Evolutionary conservation across 2,329 filamentous ascomycete species (phyloP).

Genomic region (Zopfia rhizophila): DNA sequence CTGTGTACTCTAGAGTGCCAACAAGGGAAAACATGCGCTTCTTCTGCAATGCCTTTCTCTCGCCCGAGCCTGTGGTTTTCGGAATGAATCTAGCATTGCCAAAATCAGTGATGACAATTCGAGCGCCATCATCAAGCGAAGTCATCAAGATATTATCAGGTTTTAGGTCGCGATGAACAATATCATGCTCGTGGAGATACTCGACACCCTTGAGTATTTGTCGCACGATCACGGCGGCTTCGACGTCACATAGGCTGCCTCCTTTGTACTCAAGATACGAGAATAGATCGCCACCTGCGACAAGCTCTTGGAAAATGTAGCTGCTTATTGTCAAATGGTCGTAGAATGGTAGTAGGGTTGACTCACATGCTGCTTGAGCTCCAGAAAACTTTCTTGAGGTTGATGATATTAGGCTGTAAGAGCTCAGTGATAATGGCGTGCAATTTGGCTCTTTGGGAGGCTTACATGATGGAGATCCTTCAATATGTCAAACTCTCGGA

Average conservation of each 20-base stretch:
- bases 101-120: constrained; percentile 70
- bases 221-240: constrained; percentile 64
- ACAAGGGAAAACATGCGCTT: constrained; percentile 64
- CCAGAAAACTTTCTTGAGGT: constrained; percentile 66
- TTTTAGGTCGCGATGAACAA: constrained; percentile 72
- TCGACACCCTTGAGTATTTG: constrained; percentile 68
- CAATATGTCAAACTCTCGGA: constrained; percentile 61
- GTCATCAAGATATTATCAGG: constrained; percentile 72
- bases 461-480: constrained; percentile 64
- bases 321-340: constrained; percentile 38
- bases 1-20: constrained; percentile 67
- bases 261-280: constrained; percentile 66
- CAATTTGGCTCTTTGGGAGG: constrained; percentile 1
- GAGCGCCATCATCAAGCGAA: constrained; percentile 59
- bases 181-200: constrained; percentile 65
- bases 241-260: constrained; percentile 58
- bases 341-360: background rate
- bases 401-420: constrained; percentile 68
- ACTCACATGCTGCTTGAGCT: constrained; percentile 62
- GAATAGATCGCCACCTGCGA: constrained; percentile 69
- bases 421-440: constrained; percentile 3
- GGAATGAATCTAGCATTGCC: constrained; percentile 62
- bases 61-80: background rate
- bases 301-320: constrained; percentile 70
- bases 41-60: constrained; percentile 17